Percentiles rank a stretch among this genome's conserved stretches.
These are phyloP conservation scores for Alternaria burnsii DNA, from an alignment of 2,329 filamentous ascomycete species.

Conservation along the genomic window DNA sequence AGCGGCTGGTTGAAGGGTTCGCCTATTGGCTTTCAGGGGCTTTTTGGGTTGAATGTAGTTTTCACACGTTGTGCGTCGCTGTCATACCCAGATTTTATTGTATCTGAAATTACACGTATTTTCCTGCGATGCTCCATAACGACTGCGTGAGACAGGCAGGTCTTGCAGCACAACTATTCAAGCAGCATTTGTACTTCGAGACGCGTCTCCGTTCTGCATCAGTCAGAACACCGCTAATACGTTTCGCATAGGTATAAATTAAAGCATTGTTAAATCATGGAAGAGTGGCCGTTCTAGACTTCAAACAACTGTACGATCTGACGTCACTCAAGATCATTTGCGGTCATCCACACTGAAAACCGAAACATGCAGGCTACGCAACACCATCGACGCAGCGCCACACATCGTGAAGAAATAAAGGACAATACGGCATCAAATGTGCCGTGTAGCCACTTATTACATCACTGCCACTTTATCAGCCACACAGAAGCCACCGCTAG, in stretches of 20 bases:
- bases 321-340: neutral
- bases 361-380: neutral
- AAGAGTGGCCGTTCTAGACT: neutral
- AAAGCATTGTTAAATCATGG: neutral
- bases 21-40: neutral
- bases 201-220: neutral
- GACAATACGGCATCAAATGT: slow-evolving; percentile 5
- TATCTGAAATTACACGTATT: neutral
- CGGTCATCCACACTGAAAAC: neutral
- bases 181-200: neutral
- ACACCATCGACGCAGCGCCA: neutral
- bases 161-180: too few relatives aligned
- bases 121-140: neutral
- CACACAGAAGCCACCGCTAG: slow-evolving; percentile 31
- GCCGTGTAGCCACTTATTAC: slow-evolving; percentile 18
- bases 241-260: neutral
- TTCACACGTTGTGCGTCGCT: neutral
- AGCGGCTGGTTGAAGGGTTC: neutral
- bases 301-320: neutral
- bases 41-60: neutral
- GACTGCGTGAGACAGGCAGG: neutral
- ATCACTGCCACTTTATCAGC: slow-evolving; percentile 17
- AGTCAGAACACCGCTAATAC: neutral
- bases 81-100: neutral
- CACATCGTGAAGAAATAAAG: slow-evolving; percentile 10